Base-by-base conservation (phyloP, 805 yeast species). In the Zygoascus bituminiphila region DNA sequence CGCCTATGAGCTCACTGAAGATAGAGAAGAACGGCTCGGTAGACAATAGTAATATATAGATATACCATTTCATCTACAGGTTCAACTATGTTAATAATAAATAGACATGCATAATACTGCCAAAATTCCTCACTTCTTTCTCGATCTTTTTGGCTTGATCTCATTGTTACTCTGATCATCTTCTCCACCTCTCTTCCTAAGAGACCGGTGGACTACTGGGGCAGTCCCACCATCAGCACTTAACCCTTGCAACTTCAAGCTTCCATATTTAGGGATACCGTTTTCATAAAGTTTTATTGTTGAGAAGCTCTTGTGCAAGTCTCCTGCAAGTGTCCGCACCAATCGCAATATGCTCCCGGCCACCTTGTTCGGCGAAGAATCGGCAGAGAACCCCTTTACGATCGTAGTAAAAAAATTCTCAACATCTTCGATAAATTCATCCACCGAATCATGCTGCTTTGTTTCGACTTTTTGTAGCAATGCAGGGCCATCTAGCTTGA, bases 1-100 rank as follows among this genome's bases (percentile, higher is more conserved):
- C 35, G 73, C 75, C 9, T 66, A 65, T 42, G 54, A 46, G 47
- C 56, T 71, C 12, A 21, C 57, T 7, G 84, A 81, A 46, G 78
- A 79, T 51, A 75, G 76, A 2, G 74, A 75, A 55, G 91, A 83
- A 60, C 65, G 86, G 42, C 61, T 64, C 7, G 78, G 78, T 1
- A 56, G 73, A 1, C 35, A 42, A 21, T 37, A n/a, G 17, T 42
- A n/a, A 24, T 17, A 21, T 19, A 19, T 41, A 45, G 37, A 29
- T 36, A 20, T 33, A 36, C 33, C 33, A 14, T 26, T 26, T 26
- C 12, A 14, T 19, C 39, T 36, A 40, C 10, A 17, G 15, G 40
- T 15, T 19, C 15, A 15, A 26, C 12, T 14, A 26, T 26, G 9
- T 10, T 10, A 10, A 12, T 36, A 36, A 15, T 17, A 36, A 36